These are phyloP conservation scores for Punica granatum DNA, from an alignment of 345 rosid genomes.

Conservation along the genomic window DNA sequence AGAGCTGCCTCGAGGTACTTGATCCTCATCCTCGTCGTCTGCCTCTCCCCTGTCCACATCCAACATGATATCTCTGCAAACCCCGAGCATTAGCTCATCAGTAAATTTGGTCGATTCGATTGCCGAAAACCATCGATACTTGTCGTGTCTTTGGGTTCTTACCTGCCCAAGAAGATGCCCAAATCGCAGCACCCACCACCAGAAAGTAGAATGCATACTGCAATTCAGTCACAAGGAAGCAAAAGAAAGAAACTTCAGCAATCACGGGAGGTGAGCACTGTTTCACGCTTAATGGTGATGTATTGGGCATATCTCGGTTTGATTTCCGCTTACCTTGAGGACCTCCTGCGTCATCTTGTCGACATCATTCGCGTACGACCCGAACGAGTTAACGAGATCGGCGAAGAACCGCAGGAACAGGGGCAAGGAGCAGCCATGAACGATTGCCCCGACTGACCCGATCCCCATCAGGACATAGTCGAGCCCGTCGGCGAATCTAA, in stretches of 20 bases:
- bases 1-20: constrained; percentile 91
- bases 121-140: neutral
- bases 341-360: constrained; percentile 98
- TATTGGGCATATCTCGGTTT: neutral
- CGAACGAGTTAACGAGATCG: constrained; percentile 97
- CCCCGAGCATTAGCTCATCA: neutral
- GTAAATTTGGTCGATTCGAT: neutral
- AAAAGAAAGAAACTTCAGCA: neutral
- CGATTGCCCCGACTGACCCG: constrained; percentile 90
- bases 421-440: constrained; percentile 93
- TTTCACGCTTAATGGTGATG: neutral
- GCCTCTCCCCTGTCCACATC: constrained; percentile 99
- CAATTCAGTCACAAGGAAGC: constrained; percentile 10
- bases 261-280: neutral
- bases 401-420: constrained; percentile 94
- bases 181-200: constrained; percentile 96
- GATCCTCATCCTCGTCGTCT: constrained; percentile 94
- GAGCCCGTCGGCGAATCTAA: constrained; percentile 93
- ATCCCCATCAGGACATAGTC: constrained; percentile 92
- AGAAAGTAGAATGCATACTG: constrained; percentile 98
- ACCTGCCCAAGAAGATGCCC: constrained; percentile 99
- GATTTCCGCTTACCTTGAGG: constrained; percentile 49
- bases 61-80: constrained; percentile 90
- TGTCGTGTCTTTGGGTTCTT: neutral
- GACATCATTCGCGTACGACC: constrained; percentile 79